Percentiles rank a stretch among this genome's conserved stretches.
Evolutionary conservation across 1,284 basidiomycete genomes (phyloP).

Genomic region (Porphyrellus sp.): DNA sequence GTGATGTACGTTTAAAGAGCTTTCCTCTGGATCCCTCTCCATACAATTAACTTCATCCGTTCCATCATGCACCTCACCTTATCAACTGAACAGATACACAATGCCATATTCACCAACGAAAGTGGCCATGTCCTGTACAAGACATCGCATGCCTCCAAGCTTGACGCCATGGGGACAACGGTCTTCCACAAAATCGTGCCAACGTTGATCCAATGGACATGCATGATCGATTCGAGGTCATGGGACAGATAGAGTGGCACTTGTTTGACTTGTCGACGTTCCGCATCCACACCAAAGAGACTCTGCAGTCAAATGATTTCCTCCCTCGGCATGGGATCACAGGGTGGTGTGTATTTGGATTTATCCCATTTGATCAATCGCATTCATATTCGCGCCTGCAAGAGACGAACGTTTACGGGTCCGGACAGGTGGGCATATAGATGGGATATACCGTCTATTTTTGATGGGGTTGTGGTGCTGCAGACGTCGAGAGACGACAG

Average conservation of each 20-base stretch:
- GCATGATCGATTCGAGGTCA: slow-evolving; percentile 11
- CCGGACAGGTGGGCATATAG: slow-evolving; percentile 25
- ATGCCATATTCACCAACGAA: slow-evolving; percentile 30
- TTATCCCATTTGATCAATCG: not conserved
- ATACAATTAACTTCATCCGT: no score
- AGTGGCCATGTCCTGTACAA: slow-evolving; percentile 23
- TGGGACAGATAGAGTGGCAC: slow-evolving; percentile 26
- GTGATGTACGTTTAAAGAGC: no score
- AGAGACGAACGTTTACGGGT: slow-evolving; percentile 30
- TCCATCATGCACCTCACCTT: slow-evolving; percentile 30
- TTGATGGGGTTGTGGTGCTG: not conserved
- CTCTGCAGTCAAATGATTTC: slow-evolving; percentile 23
- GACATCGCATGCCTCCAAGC: slow-evolving; percentile 21
- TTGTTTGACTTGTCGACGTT: slow-evolving; percentile 21
- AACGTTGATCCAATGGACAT: slow-evolving; percentile 10
- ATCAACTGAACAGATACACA: slow-evolving; percentile 21
- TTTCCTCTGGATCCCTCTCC: no score
- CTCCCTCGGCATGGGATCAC: slow-evolving; percentile 19
- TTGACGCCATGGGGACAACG: slow-evolving; percentile 19
- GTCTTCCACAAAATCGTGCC: slow-evolving; percentile 17
- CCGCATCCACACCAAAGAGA: slow-evolving; percentile 13
- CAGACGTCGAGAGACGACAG: slow-evolving; percentile 28
- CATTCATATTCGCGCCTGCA: slow-evolving; percentile 1
- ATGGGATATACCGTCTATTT: slow-evolving; percentile 22
- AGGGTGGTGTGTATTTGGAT: slow-evolving; percentile 15